These are phyloP conservation scores for Candida insectorum DNA, from an alignment of 805 yeast species.

Conservation along the genomic window DNA sequence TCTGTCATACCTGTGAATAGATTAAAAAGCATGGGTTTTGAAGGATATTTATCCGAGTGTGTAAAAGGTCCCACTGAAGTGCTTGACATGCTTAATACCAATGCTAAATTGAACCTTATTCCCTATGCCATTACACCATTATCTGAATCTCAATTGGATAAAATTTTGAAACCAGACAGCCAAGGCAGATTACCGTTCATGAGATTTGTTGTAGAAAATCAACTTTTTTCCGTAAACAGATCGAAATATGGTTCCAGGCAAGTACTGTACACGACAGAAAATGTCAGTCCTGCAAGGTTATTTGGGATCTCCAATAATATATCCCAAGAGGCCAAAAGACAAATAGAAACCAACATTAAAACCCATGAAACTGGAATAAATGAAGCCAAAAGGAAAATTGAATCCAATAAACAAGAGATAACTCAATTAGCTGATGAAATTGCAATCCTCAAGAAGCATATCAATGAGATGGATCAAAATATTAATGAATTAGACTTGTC, in stretches of 20 bases:
- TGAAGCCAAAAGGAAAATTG: slow-evolving; percentile 14
- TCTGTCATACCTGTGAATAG: slow-evolving; percentile 26
- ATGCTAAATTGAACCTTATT: slow-evolving; percentile 44
- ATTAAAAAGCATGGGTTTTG: slow-evolving; percentile 61
- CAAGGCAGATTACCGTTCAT: slow-evolving; percentile 45
- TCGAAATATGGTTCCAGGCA: slow-evolving; percentile 68
- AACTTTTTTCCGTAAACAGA: slow-evolving; percentile 45
- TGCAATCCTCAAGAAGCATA: not conserved
- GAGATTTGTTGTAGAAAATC: slow-evolving; percentile 60
- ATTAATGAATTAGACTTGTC: not conserved
- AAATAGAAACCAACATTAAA: not conserved
- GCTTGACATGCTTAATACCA: slow-evolving; percentile 64
- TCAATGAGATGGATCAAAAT: not conserved
- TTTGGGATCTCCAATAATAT: slow-evolving; percentile 17
- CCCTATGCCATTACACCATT: slow-evolving; percentile 57
- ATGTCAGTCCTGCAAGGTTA: slow-evolving; percentile 24
- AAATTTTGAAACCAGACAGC: slow-evolving; percentile 28
- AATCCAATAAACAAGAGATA: not conserved
- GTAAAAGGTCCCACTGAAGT: slow-evolving; percentile 72
- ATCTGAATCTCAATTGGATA: slow-evolving; percentile 34
- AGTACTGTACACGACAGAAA: slow-evolving; percentile 40
- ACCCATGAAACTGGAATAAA: not conserved
- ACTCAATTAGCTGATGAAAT: not conserved
- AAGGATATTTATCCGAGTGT: slow-evolving; percentile 71
- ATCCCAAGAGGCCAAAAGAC: slow-evolving; percentile 19